Evolutionary conservation across 352 stramenopile genomes (phyloP), one percentile per base, ranked within the genome.

Genomic region (Globisporangium heterothallicum): DNA sequence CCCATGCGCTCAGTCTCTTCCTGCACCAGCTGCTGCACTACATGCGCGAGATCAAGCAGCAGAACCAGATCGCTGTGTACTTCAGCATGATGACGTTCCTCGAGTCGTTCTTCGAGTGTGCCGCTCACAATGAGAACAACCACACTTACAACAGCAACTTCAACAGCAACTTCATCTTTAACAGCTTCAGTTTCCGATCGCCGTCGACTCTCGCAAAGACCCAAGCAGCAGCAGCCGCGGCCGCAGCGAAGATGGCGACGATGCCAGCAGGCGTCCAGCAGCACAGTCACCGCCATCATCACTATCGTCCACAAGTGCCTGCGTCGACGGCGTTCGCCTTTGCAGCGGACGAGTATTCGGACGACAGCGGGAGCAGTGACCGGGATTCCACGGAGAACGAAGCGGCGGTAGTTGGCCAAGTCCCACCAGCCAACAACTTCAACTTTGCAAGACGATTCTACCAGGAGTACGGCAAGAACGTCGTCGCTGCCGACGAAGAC

Each of bases 1-100:
- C 73, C 3, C 24, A 74, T 16, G 73, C 72, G 27, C 66, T 90
- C 3, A 82, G 86, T 48, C 51, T 63, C 18, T 90, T 90, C 43
- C 54, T 90, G 27, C 64, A 72, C 24, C 64, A 88, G 42, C 57
- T 77, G 43, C 59, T 90, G 7, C 62, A 72, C 34, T 78, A 71
- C 26, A 49, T 78, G 24, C 68, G 74, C 7, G 74, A 84, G 21
- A 63, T 86, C 52, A 73, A 70, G 30, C 72, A 74, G 43, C 71
- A 77, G 38, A 65, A 77, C 45, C 60, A 86, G 38, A 86, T 88
- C 53, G 70, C 79, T 16, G 64, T 86, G 61, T 85, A 78, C 57
- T 90, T 88, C 53, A 83, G 77, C 43, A 67, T 88, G 61, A 83
- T 72, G 72, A 83, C 65, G 3, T 69, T 79, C 29, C 69, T 90